phyloP scores from a whole-genome alignment of 257 asterid genomes.

The Scutellaria minor region DNA sequence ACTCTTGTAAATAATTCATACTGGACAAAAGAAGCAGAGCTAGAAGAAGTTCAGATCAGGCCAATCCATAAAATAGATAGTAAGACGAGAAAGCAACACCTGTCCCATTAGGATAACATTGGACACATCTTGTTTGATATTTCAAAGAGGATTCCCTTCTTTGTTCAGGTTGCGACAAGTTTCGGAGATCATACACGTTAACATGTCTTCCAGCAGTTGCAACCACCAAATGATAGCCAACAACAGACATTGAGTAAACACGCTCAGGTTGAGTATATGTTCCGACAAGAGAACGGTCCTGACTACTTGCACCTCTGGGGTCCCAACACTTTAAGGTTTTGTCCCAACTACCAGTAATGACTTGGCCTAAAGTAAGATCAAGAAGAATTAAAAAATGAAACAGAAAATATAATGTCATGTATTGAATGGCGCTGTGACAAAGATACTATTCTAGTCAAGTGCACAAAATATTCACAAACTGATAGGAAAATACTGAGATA shows the following conservation, averaged over 20 bases:
- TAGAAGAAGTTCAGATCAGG: background rate
- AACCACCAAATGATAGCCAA: constrained; percentile 85
- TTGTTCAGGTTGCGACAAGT: constrained; percentile 96
- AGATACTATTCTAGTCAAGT: constrained; percentile 5
- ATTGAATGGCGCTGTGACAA: background rate
- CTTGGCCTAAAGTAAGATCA: constrained; percentile 70
- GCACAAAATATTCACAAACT: background rate
- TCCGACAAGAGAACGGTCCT: constrained; percentile 85
- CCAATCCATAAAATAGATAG: constrained; percentile 9
- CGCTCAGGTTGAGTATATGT: constrained; percentile 96
- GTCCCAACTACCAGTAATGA: constrained; percentile 99
- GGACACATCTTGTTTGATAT: constrained; percentile 92
- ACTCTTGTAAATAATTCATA: constrained; percentile 1
- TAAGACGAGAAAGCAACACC: constrained; percentile 49
- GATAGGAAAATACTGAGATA: background rate
- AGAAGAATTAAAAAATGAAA: background rate
- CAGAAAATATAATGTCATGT: background rate
- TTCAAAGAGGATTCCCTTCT: constrained; percentile 93
- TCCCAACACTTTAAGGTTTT: constrained; percentile 97
- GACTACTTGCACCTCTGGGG: constrained; percentile 96
- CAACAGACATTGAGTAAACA: constrained; percentile 86
- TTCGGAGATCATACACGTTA: constrained; percentile 85
- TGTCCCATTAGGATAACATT: constrained; percentile 94
- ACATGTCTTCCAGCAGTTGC: constrained; percentile 99
- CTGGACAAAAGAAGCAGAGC: background rate